Evolutionary conservation across 2,329 filamentous ascomycete genomes (phyloP).

Genomic region (Phoma sp.): DNA sequence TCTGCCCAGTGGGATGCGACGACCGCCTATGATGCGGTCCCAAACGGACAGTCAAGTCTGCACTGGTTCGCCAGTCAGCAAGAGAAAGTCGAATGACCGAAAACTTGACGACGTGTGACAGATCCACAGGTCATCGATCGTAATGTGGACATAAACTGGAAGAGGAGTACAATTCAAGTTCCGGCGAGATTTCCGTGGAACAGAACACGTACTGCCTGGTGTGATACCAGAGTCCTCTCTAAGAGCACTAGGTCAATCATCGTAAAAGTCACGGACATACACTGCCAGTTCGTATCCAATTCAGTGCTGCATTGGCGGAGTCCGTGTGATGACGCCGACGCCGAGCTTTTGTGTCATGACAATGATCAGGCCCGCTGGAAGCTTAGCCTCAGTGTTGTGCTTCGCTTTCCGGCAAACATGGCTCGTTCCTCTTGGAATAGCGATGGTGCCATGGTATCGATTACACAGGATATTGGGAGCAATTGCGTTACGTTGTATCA

Average conservation of each 20-base stretch:
- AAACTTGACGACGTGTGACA: slow-evolving; percentile 4
- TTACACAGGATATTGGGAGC: too few relatives aligned
- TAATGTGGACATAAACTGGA: background rate
- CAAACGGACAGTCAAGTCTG: slow-evolving; percentile 25
- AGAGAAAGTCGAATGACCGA: slow-evolving; percentile 14
- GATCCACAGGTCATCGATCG: background rate
- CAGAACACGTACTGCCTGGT: background rate
- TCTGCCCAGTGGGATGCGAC: slow-evolving; percentile 36
- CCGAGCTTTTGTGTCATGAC: background rate
- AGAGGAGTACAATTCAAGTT: background rate
- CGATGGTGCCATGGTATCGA: too few relatives aligned
- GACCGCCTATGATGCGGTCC: slow-evolving; percentile 23
- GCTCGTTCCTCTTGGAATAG: too few relatives aligned
- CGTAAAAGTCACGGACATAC: background rate
- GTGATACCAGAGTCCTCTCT: too few relatives aligned
- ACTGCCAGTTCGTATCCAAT: background rate
- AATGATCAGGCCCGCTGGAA: background rate
- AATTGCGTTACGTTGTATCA: slow-evolving; percentile 1
- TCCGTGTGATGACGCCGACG: background rate
- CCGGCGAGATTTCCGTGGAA: background rate
- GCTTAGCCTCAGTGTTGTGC: background rate
- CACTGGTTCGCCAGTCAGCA: slow-evolving; percentile 37
- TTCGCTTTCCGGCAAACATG: too few relatives aligned
- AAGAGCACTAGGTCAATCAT: background rate
- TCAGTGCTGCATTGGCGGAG: background rate